Conservation (phyloP, 495 filamentous ascomycete species). For the Penicillium diatomitis region DNA sequence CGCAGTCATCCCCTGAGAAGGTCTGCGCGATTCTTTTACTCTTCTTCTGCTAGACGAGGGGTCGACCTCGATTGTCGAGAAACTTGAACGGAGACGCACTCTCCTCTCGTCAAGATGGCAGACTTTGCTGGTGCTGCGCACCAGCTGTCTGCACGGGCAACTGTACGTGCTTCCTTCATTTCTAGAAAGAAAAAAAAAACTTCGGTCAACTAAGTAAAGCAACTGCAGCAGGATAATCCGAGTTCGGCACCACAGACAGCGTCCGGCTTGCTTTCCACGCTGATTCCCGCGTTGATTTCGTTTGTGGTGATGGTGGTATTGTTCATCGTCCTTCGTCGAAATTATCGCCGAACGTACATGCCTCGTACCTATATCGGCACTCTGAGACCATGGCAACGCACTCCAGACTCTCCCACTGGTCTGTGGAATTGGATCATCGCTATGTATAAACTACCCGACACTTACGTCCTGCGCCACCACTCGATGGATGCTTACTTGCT, state of each 20-base stretch:
- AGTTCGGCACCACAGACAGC: background rate
- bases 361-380: slow-evolving; percentile 81
- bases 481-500: slow-evolving; percentile 84
- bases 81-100: no score
- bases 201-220: no score
- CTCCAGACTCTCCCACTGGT: slow-evolving; percentile 58
- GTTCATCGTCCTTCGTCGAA: slow-evolving; percentile 71
- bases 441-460: slow-evolving; percentile 74
- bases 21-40: no score
- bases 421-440: slow-evolving; percentile 64
- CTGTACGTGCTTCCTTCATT: background rate
- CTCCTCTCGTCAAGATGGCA: slow-evolving; percentile 17
- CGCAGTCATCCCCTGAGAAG: no score
- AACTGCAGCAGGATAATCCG: no score
- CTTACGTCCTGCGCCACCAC: slow-evolving; percentile 78
- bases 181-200: no score
- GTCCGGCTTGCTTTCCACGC: slow-evolving; percentile 43
- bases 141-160: slow-evolving; percentile 16
- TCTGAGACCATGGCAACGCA: slow-evolving; percentile 56
- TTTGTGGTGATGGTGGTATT: slow-evolving; percentile 55
- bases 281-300: slow-evolving; percentile 44
- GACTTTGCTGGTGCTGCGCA: slow-evolving; percentile 17
- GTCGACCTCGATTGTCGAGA: no score
- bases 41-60: no score
- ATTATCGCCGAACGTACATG: slow-evolving; percentile 69